phyloP scores from a whole-genome alignment of 345 rosid species.

The Ceriops tagal region DNA sequence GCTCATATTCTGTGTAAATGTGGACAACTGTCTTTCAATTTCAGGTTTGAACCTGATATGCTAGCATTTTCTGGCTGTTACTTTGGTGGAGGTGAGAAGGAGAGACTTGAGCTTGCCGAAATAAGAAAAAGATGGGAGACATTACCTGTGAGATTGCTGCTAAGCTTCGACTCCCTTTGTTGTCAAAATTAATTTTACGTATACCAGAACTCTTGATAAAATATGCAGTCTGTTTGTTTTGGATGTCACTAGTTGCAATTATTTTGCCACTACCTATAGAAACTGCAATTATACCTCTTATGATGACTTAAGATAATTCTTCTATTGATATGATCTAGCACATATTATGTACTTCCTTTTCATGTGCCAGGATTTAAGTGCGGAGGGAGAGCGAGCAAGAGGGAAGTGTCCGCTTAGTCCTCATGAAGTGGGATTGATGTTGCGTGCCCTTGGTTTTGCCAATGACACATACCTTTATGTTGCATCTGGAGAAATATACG shows the following conservation, averaged over 20 bases:
- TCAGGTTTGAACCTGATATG: conserved; percentile 99
- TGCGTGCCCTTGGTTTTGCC: conserved; percentile 87
- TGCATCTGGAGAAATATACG: conserved; percentile 98
- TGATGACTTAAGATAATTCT: background rate
- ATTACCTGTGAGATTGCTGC: conserved; percentile 70
- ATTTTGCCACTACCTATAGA: background rate
- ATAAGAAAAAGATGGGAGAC: conserved; percentile 96
- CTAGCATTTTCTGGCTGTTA: conserved; percentile 99
- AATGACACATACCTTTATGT: conserved; percentile 83
- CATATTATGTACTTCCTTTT: background rate
- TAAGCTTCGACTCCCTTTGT: background rate
- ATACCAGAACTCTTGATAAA: background rate
- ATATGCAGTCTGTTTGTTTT: background rate
- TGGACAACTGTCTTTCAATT: background rate
- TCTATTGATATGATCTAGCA: background rate
- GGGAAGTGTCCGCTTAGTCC: conserved; percentile 99
- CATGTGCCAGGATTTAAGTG: conserved; percentile 65
- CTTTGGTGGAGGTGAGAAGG: conserved; percentile 99
- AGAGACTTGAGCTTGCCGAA: conserved; percentile 76
- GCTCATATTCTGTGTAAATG: background rate
- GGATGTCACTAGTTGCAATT: background rate
- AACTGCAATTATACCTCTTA: background rate
- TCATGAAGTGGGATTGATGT: conserved; percentile 92
- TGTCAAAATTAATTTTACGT: background rate
- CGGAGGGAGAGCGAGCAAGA: conserved; percentile 80